Percentiles rank a stretch among this genome's conserved stretches.
Evolutionary conservation across 495 filamentous ascomycete species (phyloP).

Genomic region (Patellaria atrata): DNA sequence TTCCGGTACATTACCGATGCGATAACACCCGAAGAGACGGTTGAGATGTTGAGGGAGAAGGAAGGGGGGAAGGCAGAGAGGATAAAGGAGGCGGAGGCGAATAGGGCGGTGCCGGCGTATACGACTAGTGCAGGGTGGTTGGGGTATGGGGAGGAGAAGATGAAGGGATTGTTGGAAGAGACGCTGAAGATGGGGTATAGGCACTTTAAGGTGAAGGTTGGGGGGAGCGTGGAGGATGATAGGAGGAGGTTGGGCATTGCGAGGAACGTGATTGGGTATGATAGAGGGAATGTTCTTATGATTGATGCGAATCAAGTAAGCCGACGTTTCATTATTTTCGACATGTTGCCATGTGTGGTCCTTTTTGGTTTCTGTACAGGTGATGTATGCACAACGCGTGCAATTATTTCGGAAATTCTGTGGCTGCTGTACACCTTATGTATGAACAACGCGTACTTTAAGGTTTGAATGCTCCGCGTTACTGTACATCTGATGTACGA

Average conservation of each 20-base stretch:
- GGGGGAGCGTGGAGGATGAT: conserved; percentile 56
- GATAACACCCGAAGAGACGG: conserved; percentile 73
- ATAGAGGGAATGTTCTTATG: conserved; percentile 79
- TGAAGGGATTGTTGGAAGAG: conserved; percentile 55
- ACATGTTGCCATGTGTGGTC: too few species aligned
- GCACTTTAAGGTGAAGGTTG: conserved; percentile 91
- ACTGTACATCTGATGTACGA: too few species aligned
- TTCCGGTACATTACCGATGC: conserved; percentile 91
- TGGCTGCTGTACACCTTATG: not conserved
- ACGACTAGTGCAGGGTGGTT: conserved; percentile 87
- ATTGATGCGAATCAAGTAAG: conserved; percentile 80
- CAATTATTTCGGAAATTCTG: too few species aligned
- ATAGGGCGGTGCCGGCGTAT: conserved; percentile 71
- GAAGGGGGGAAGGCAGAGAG: conserved; percentile 51
- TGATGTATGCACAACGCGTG: too few species aligned
- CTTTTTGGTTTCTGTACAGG: too few species aligned
- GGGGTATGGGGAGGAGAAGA: conserved; percentile 81
- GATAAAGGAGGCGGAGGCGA: conserved; percentile 52
- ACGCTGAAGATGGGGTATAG: conserved; percentile 61
- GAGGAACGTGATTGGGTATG: conserved; percentile 70
- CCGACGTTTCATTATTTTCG: too few species aligned
- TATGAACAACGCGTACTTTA: not conserved
- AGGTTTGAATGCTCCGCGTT: too few species aligned
- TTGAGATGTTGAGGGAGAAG: conserved; percentile 49
- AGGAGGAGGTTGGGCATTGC: conserved; percentile 55